Base-by-base conservation (phyloP, 1,284 basidiomycete genomes). In the Rugosomyces carneus region DNA sequence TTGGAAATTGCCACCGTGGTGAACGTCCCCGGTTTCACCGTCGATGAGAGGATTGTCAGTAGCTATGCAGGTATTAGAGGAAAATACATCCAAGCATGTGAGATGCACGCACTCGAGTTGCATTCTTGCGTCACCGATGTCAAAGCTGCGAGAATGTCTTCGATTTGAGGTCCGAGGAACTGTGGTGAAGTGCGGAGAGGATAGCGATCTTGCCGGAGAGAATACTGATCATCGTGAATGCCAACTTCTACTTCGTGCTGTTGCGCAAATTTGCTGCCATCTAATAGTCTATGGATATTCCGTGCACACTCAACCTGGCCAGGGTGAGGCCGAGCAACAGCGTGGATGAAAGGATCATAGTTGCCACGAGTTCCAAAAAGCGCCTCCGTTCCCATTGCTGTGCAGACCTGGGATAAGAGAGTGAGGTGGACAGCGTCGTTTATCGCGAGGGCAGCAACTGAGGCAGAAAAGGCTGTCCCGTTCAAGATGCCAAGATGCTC, bases 111-210 rank as follows among this genome's bases (percentile, higher is more conserved):
- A 84, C 89, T 95, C 43, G 84, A 90, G 69, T 90, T 94, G 67
- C 82, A 87, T 70, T 94, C 91, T 45, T 77, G 74, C 5, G 80
- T 80, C 18, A 93, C 68, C 2, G 80, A 73, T 5, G 73, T 66
- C 39, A 81, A 70, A 0, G 89, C 78, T 23, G 73, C 67, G 13
- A 89, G 69, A 40, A 93, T 74, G 55, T 91, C 89, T 62, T 93
- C 89, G 39, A 93, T 70, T 58, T 90, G 86, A 2, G 91, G 91
- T 5, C 91, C 91, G 40, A 93, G 67, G 72, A 89, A 93, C 60
- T 92, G 89, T 6, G 89, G 87, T 0, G 88, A 72, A 0, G 89
- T 91, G 31, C 89, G 78, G 27, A 93, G 71, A 2, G 91, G 83
- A 63, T 94, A 94, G 9, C 88, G 76, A 57, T 91, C 88, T 52